These are phyloP conservation scores for Vickermania spadyakhi DNA, from an alignment of 208 protist genomes.

Conservation along the genomic window DNA sequence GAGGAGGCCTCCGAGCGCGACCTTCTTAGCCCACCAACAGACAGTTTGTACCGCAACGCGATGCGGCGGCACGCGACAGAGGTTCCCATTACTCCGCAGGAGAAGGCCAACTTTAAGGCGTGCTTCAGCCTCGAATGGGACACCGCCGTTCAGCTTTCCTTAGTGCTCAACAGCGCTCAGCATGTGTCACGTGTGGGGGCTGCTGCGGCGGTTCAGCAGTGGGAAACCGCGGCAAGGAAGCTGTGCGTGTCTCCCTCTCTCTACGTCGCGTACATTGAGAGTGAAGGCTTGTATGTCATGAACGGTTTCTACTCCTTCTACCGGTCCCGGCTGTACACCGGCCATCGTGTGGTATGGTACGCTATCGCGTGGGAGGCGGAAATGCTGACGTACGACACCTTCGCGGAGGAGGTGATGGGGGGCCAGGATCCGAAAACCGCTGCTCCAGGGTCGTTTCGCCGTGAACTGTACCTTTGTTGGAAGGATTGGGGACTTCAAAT, in stretches of 20 bases:
- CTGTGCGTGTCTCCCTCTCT: constrained; percentile 48
- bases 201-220: constrained; percentile 24
- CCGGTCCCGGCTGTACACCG: constrained; percentile 38
- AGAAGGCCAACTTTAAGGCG: constrained; percentile 34
- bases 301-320: constrained; percentile 73
- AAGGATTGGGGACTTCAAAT: constrained; percentile 36
- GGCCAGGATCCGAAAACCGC: constrained; percentile 31
- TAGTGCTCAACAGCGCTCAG: constrained; percentile 60
- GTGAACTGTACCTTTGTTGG: constrained; percentile 45
- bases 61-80: constrained; percentile 26
- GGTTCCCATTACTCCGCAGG: constrained; percentile 35
- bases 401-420: constrained; percentile 56
- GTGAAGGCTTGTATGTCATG: constrained; percentile 70
- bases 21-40: constrained; percentile 51
- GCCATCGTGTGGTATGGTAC: constrained; percentile 46
- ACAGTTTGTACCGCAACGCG: constrained; percentile 61
- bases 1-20: constrained; percentile 24
- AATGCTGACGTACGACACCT: constrained; percentile 46
- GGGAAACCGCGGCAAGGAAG: constrained; percentile 34
- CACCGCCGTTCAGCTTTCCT: constrained; percentile 43
- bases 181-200: constrained; percentile 38
- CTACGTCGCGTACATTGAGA: constrained; percentile 52
- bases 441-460: constrained; percentile 34
- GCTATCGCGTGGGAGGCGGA: constrained; percentile 45
- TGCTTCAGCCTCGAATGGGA: constrained; percentile 57